phyloP scores from a whole-genome alignment of 805 yeast genomes.

The Cyberlindnera euphorbiiphila region DNA sequence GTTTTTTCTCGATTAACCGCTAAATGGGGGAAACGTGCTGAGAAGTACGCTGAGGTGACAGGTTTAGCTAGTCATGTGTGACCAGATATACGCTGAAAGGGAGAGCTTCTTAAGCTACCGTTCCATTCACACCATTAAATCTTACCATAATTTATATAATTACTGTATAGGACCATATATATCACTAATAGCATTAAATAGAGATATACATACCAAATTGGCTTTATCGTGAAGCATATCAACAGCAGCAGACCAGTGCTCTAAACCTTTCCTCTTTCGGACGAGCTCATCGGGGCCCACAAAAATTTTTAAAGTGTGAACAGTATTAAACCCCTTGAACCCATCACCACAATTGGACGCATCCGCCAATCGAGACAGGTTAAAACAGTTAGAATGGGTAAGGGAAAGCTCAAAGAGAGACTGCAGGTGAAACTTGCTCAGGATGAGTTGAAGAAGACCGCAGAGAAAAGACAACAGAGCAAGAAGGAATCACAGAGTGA shows the following conservation, averaged over 20 bases:
- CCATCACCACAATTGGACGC: not conserved
- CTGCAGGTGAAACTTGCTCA: constrained; percentile 18
- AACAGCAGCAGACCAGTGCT: no score
- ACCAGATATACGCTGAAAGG: no score
- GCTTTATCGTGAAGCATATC: no score
- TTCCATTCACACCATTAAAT: no score
- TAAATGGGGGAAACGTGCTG: constrained; percentile 4
- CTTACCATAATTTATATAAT: no score
- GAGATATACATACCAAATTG: no score
- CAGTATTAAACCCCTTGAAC: not conserved
- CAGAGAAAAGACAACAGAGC: constrained; percentile 22
- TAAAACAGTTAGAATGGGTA: constrained; percentile 27
- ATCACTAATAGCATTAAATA: no score
- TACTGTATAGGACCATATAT: no score
- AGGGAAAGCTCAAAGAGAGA: constrained; percentile 27
- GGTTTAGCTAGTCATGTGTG: no score
- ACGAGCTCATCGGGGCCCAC: constrained; percentile 2
- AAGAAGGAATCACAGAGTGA: constrained; percentile 16
- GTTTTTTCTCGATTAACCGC: constrained; percentile 3
- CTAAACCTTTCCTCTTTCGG: constrained; percentile 2
- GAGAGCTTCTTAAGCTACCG: no score
- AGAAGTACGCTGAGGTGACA: constrained; percentile 1
- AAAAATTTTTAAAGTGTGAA: constrained; percentile 3
- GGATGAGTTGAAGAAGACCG: constrained; percentile 19
- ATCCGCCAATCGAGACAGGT: not conserved